Conservation (phyloP, 1,284 basidiomycete genomes). For the Cryptococcus amylolentus region DNA sequence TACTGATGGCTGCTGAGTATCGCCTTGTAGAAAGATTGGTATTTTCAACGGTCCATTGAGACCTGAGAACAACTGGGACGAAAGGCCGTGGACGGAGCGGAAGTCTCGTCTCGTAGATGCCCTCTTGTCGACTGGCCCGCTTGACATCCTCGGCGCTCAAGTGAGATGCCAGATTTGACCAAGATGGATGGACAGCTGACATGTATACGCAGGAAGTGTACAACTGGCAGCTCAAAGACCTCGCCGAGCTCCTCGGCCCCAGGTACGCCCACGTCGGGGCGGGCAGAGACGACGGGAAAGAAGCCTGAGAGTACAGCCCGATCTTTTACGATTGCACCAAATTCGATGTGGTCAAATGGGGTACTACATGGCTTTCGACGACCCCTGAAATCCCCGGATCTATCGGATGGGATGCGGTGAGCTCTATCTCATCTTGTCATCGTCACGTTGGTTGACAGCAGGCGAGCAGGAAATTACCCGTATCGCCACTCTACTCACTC, state of each 20-base stretch:
- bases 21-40: slow-evolving; percentile 5
- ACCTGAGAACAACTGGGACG: slow-evolving; percentile 18
- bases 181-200: neutral
- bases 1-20: neutral
- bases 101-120: slow-evolving; percentile 39
- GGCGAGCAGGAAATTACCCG: slow-evolving; percentile 31
- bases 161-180: slow-evolving; percentile 11
- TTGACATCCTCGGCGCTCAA: slow-evolving; percentile 51
- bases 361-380: slow-evolving; percentile 42
- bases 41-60: neutral
- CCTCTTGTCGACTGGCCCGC: slow-evolving; percentile 24
- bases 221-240: slow-evolving; percentile 60
- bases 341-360: slow-evolving; percentile 32
- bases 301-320: slow-evolving; percentile 61
- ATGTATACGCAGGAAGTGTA: slow-evolving; percentile 56
- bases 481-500: slow-evolving; percentile 42
- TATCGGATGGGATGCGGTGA: slow-evolving; percentile 48
- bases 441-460: slow-evolving; percentile 2
- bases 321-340: slow-evolving; percentile 59
- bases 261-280: slow-evolving; percentile 61
- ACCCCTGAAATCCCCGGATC: slow-evolving; percentile 38
- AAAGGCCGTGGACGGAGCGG: slow-evolving; percentile 41
- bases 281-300: slow-evolving; percentile 60
- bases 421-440: too few relatives aligned
- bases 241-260: slow-evolving; percentile 57